phyloP scores from a whole-genome alignment of 805 yeast species.

The Starmerella riodocensis region DNA sequence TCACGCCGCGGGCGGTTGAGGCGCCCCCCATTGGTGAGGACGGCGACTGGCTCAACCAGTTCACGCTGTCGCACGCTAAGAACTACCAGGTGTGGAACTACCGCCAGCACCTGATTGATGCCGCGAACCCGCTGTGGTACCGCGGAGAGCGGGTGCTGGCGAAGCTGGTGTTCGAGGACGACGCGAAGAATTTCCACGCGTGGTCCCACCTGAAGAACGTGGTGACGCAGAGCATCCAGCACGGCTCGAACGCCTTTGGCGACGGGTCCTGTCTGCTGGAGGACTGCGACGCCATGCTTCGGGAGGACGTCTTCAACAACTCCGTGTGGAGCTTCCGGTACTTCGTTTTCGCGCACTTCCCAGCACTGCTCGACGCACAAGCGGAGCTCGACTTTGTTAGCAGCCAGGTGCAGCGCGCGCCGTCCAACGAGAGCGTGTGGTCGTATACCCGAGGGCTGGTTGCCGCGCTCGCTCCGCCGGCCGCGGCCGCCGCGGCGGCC shows the following conservation, averaged over 20 bases:
- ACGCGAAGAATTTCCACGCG: conserved; percentile 85
- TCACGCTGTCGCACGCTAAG: conserved; percentile 67
- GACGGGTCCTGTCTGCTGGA: conserved; percentile 34
- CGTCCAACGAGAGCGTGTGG: conserved; percentile 81
- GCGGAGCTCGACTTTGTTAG: conserved; percentile 45
- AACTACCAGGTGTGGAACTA: conserved; percentile 98
- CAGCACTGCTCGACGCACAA: conserved; percentile 21
- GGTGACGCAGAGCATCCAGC: conserved; percentile 32
- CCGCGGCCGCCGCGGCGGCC: conserved; percentile 2
- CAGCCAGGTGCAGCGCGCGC: conserved; percentile 41
- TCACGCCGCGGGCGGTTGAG: conserved; percentile 22
- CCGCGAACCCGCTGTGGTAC: conserved; percentile 22
- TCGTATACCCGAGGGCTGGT: conserved; percentile 54
- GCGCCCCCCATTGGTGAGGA: conserved; percentile 33
- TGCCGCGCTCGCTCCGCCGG: background rate
- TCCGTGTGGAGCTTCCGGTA: conserved; percentile 87
- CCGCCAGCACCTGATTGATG: conserved; percentile 48
- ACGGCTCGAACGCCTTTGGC: conserved; percentile 6
- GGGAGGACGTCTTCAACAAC: conserved; percentile 66
- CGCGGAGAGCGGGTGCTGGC: conserved; percentile 53
- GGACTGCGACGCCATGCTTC: conserved; percentile 38
- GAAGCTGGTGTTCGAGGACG: conserved; percentile 57
- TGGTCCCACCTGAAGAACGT: conserved; percentile 91
- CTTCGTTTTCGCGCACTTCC: conserved; percentile 32
- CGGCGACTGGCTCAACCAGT: conserved; percentile 63